Evolutionary conservation across 768 basidiomycete genomes (phyloP), one percentile per base, ranked within the genome.

Genomic region (Hemileccinum impolitum): DNA sequence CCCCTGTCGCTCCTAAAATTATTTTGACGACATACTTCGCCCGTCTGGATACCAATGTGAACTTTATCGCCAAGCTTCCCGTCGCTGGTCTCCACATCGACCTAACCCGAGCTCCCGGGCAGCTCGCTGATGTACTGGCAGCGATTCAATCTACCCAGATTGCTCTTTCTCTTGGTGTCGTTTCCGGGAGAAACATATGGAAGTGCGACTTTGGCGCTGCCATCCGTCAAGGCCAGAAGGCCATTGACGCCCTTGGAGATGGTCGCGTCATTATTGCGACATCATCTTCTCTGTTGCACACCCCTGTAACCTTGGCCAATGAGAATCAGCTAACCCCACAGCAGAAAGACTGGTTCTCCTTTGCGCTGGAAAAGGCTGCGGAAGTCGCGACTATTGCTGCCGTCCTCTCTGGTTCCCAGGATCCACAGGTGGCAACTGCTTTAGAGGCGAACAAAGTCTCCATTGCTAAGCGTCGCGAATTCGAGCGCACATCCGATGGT

Each of bases 141-240:
- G 93, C 92, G 48, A 68, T 97, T 70, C 96, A 94, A 78, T 66
- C 79, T 54, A 94, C 92, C 57, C 72, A 70, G 63, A 79, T 93
- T 54, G 65, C 85, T 55, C 80, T 99, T 45, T 98, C 96, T 35
- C 85, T 98, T 54, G 96, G 96, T 72, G 70, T 97, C 53, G 90
- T 99, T 56, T 98, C 96, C 39, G 96, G 96, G 47, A 93, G 96
- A 67, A 97, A 97, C 80, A 91, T 99, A 76, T 99, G 96, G 96
- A 99, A 98, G 84, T 87, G 83, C 54, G 94, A 98, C 73, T 85
- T 98, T 61, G 75, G 78, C 55, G 84, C 82, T 47, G 85, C 91
- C 50, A 80, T 94, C 72, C 85, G 85, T 68, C 72, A 81, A 40
- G 90, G 81, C 48, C 85, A 94, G 75, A 87, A 85, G 70, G 94